Percentiles rank a stretch among this genome's conserved stretches.
phyloP scores from a whole-genome alignment of 495 filamentous ascomycete species.

The Aspergillus ostianus region DNA sequence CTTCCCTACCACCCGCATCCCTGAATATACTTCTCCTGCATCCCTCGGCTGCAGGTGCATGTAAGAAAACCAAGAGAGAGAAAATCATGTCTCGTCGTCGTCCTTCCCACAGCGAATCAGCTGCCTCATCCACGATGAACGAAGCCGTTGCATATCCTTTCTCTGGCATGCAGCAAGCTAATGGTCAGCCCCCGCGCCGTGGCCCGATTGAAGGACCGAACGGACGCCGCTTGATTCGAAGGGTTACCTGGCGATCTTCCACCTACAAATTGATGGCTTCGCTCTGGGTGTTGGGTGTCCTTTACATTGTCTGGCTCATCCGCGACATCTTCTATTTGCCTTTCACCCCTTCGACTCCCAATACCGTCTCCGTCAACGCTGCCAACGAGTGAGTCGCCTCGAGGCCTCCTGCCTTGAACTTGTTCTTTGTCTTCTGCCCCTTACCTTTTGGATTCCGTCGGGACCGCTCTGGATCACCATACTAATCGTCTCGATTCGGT shows the following conservation, averaged over 20 bases:
- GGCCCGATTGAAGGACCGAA: slow-evolving; percentile 47
- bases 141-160: slow-evolving; percentile 40
- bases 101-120: slow-evolving; percentile 41
- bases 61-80: slow-evolving; percentile 13
- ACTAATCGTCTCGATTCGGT: slow-evolving; percentile 20
- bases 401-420: slow-evolving; percentile 4
- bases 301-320: slow-evolving; percentile 50
- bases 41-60: slow-evolving; percentile 14
- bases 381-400: slow-evolving; percentile 22
- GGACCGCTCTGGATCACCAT: slow-evolving; percentile 5
- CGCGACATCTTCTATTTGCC: slow-evolving; percentile 46
- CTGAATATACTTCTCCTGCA: slow-evolving; percentile 11
- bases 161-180: slow-evolving; percentile 24
- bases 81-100: slow-evolving; percentile 44
- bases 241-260: slow-evolving; percentile 51
- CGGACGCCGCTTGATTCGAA: slow-evolving; percentile 45
- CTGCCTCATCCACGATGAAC: slow-evolving; percentile 32
- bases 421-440: not conserved
- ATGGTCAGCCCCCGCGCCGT: slow-evolving; percentile 26
- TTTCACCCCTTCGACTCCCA: slow-evolving; percentile 26
- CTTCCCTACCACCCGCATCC: slow-evolving; percentile 9
- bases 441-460: not conserved
- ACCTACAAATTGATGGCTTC: slow-evolving; percentile 50
- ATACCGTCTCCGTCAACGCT: slow-evolving; percentile 8
- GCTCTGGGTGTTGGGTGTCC: slow-evolving; percentile 44